phyloP scores from a whole-genome alignment of 768 basidiomycete species.

The Boletus subcaerulescens region DNA sequence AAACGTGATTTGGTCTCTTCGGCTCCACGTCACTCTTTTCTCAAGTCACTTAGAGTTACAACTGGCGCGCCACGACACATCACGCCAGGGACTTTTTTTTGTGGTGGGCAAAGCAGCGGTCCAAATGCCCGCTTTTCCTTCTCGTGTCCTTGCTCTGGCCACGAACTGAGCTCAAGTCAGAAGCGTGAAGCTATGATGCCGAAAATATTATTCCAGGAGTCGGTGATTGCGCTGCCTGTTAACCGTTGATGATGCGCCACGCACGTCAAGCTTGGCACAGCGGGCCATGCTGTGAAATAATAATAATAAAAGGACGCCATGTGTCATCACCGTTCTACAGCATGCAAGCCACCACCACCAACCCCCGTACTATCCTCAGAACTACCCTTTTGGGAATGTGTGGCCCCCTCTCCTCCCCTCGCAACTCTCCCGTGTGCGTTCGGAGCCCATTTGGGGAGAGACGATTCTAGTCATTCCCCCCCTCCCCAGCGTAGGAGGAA shows the following conservation, averaged over 20 bases:
- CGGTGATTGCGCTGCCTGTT: conserved; percentile 23
- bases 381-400: not conserved
- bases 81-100: too few relatives aligned
- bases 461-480: not conserved
- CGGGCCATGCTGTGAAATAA: conserved; percentile 6
- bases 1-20: conserved; percentile 6
- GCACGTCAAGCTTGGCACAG: not conserved
- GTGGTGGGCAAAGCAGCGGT: not conserved
- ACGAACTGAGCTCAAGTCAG: not conserved
- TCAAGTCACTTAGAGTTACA: not conserved
- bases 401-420: not conserved
- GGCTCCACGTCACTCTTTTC: not conserved
- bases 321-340: conserved; percentile 2
- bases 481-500: not conserved
- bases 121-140: not conserved
- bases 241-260: conserved; percentile 12
- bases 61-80: not conserved
- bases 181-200: not conserved
- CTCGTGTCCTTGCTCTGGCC: not conserved
- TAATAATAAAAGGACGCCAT: not conserved
- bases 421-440: not conserved
- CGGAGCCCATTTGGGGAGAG: not conserved
- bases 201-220: not conserved
- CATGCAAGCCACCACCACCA: not conserved
- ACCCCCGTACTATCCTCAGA: not conserved